Percentiles rank a stretch among this genome's conserved stretches.
These are phyloP conservation scores for Fusarium newnesense DNA, from an alignment of 2,329 filamentous ascomycete genomes.

Conservation along the genomic window DNA sequence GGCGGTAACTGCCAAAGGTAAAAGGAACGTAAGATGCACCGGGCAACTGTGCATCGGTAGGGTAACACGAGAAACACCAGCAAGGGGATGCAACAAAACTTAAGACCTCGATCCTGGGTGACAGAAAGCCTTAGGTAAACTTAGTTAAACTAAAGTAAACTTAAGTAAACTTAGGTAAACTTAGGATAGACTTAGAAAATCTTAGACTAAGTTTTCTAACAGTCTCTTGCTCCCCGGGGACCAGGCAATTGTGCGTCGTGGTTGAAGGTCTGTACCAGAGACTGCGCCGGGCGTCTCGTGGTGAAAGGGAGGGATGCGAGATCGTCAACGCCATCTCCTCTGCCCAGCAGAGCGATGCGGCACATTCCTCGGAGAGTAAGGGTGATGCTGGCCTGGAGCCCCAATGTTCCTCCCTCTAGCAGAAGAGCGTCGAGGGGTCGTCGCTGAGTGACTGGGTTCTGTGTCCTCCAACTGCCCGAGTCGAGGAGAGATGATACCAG, in stretches of 20 bases:
- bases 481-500: background rate
- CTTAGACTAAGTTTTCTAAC: too few species aligned
- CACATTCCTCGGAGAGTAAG: background rate
- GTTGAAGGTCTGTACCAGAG: background rate
- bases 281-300: background rate
- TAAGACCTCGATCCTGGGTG: too few species aligned
- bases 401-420: background rate
- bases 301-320: background rate
- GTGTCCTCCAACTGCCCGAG: background rate
- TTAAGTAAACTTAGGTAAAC: too few species aligned
- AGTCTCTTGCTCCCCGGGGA: too few species aligned
- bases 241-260: background rate
- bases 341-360: background rate
- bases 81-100: too few species aligned
- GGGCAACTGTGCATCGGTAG: background rate
- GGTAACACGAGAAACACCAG: too few species aligned
- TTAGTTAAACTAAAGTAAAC: too few species aligned
- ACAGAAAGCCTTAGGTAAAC: too few species aligned
- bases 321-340: background rate
- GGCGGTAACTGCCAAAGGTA: background rate
- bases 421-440: too few species aligned
- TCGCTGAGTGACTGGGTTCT: background rate
- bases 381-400: background rate
- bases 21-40: background rate
- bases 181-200: too few species aligned